phyloP scores from a whole-genome alignment of 495 filamentous ascomycete species.

The Bathelium albidoporum region DNA sequence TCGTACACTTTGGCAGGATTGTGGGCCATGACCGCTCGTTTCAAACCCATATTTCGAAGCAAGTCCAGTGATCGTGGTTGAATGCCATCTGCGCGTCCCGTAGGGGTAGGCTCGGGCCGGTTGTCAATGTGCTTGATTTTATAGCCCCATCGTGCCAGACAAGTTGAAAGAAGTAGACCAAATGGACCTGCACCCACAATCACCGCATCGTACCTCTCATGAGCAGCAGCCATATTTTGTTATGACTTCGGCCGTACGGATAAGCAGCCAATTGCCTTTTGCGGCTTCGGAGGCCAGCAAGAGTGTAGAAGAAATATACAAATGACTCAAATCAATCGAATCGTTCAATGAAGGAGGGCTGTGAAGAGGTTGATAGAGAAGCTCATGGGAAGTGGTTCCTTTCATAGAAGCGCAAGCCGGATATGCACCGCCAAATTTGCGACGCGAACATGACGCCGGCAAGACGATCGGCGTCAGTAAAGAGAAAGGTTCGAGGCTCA shows the following conservation, averaged over 20 bases:
- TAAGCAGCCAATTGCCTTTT: too few species aligned
- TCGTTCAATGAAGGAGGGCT: too few species aligned
- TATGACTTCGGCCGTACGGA: too few species aligned
- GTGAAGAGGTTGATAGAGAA: too few species aligned
- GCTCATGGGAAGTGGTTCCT: background rate
- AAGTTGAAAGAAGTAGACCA: slow-evolving; percentile 75
- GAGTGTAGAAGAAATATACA: too few species aligned
- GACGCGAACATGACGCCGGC: background rate
- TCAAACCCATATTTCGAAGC: slow-evolving; percentile 54
- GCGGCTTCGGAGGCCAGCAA: too few species aligned
- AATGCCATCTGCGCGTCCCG: slow-evolving; percentile 68
- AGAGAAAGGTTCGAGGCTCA: background rate
- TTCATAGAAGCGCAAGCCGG: background rate
- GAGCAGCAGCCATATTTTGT: background rate
- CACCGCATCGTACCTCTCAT: slow-evolving; percentile 57
- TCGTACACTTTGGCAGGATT: slow-evolving; percentile 57
- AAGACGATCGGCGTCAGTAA: background rate
- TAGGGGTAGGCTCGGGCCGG: slow-evolving; percentile 50
- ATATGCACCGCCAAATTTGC: background rate
- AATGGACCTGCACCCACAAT: slow-evolving; percentile 87
- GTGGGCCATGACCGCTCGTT: slow-evolving; percentile 53
- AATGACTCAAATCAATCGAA: too few species aligned
- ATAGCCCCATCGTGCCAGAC: slow-evolving; percentile 60
- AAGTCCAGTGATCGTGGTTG: slow-evolving; percentile 62
- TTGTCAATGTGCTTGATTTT: slow-evolving; percentile 61